Evolutionary conservation across 2,329 filamentous ascomycete genomes (phyloP), one percentile per base, ranked within the genome.

Genomic region (Madurella mycetomatis): DNA sequence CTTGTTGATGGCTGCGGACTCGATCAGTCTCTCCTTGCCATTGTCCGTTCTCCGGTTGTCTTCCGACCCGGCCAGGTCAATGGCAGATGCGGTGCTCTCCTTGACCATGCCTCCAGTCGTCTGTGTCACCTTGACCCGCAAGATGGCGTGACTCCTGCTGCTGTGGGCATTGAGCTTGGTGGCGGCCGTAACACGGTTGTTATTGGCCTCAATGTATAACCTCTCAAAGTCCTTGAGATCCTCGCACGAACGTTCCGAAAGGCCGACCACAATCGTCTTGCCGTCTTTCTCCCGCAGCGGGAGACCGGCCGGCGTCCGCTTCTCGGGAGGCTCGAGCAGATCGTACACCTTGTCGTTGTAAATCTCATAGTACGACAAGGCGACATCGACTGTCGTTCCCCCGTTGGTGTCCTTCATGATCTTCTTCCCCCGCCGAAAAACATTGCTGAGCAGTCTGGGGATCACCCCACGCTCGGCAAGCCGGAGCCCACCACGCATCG

Each of bases 1-100:
- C 75, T 96, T 97, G 79, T 97, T 97, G 76, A 97, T 97, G 66
- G 90, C 92, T 0, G 92, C 91, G 40, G 91, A 96, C 71, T 97
- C 92, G n/a, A 96, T 83, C 68, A 97, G 77, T 25, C 92, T 82
- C 70, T 96, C 91, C 69, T 92, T 94, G 64, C 86, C 90, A 70
- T 97, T 97, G 49, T 96, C 92, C 0, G 92, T 97, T 47, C 92
- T 80, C 47, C 92, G 82, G 69, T 97, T 97, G 71, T 97, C 92
- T 72, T 97, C 94, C 1, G 92, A 96, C 41, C 92, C 92, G 53
- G 92, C 92, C 64, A 97, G 78, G 72, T 97, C 92, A 69, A 97
- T 97, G 65, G 91, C 92, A 1, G 90, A 96, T 13, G 89, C 91
- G 2, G 87, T 94, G 74, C 90, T 95, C 65, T 92, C 81, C 56